These are phyloP conservation scores for Neurospora sp. DNA, from an alignment of 2,329 filamentous ascomycete genomes.

Conservation along the genomic window DNA sequence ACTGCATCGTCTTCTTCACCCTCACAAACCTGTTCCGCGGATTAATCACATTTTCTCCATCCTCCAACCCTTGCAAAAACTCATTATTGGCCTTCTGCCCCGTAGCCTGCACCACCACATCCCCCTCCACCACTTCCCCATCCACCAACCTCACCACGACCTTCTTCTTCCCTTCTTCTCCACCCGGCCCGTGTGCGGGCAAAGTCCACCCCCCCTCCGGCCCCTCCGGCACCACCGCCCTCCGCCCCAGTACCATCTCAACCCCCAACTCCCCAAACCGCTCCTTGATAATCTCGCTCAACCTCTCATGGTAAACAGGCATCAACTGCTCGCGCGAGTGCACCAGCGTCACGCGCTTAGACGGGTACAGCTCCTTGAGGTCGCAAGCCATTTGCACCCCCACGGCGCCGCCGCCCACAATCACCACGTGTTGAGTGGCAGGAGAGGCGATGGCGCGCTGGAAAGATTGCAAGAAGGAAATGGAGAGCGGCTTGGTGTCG, in stretches of 20 bases:
- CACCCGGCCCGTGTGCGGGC: neutral
- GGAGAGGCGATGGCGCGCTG: constrained; percentile 24
- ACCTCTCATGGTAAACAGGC: constrained; percentile 29
- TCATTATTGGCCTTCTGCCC: constrained; percentile 39
- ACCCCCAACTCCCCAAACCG: constrained; percentile 30
- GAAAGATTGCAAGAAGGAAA: constrained; percentile 24
- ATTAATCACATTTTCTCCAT: constrained; percentile 18
- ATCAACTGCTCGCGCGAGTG: constrained; percentile 33
- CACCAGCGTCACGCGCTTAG: constrained; percentile 6
- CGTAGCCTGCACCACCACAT: constrained; percentile 36
- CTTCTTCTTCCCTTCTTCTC: too few species aligned
- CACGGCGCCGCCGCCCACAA: constrained; percentile 38
- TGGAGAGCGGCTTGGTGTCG: constrained; percentile 24
- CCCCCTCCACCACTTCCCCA: constrained; percentile 25
- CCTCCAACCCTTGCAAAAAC: constrained; percentile 24
- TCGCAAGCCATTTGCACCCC: constrained; percentile 40
- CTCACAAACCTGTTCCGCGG: constrained; percentile 25
- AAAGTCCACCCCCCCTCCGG: constrained; percentile 18
- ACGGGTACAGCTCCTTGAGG: constrained; percentile 33
- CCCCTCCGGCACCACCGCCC: constrained; percentile 19
- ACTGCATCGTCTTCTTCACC: constrained; percentile 37
- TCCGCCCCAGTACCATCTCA: constrained; percentile 19
- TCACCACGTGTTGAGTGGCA: constrained; percentile 17
- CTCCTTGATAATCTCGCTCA: constrained; percentile 28
- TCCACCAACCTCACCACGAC: constrained; percentile 22